A percentile compares a stretch with the other conserved stretches of the same genome.
Evolutionary conservation across 2,329 filamentous ascomycete species (phyloP).

Genomic region (Fusarium sp.): DNA sequence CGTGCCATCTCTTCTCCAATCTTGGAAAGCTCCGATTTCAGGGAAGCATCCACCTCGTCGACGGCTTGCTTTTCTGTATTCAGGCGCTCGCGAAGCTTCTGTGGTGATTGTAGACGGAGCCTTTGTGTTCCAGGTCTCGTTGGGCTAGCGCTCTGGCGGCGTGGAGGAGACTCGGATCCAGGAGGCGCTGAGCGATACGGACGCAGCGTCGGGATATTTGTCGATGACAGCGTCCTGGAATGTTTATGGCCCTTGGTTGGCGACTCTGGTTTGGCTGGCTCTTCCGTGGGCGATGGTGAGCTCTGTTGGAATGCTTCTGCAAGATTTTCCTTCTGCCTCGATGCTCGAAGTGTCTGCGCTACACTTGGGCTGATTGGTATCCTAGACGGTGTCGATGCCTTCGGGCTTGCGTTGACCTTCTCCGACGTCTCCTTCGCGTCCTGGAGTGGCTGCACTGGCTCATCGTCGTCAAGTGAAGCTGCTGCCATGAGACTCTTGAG

Average conservation of each 20-base stretch:
- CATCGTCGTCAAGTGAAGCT: constrained; percentile 64
- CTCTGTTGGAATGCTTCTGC: constrained; percentile 43
- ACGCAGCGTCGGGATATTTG: constrained; percentile 69
- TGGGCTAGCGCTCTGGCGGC: constrained; percentile 46
- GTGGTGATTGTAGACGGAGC: constrained; percentile 78
- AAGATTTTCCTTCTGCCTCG: constrained; percentile 65
- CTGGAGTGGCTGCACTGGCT: constrained; percentile 64
- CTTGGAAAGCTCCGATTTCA: constrained; percentile 83
- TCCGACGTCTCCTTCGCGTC: constrained; percentile 69
- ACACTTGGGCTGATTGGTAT: constrained; percentile 67
- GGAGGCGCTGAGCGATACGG: constrained; percentile 53
- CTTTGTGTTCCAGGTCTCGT: constrained; percentile 61
- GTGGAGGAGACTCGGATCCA: constrained; percentile 44
- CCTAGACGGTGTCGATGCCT: constrained; percentile 62
- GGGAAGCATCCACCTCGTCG: constrained; percentile 76
- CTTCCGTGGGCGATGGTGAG: constrained; percentile 34
- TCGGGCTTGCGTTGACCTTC: constrained; percentile 68
- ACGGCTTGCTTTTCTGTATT: constrained; percentile 85
- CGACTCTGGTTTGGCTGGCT: constrained; percentile 39
- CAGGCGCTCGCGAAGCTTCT: constrained; percentile 87
- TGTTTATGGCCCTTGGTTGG: constrained; percentile 56
- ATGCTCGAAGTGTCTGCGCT: constrained; percentile 57
- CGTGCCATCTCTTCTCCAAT: constrained; percentile 86
- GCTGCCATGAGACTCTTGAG: constrained; percentile 79
- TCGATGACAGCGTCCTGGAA: constrained; percentile 67